Conservation (phyloP, 176 grass and related monocot species). For the Elymus sibiricus region DNA sequence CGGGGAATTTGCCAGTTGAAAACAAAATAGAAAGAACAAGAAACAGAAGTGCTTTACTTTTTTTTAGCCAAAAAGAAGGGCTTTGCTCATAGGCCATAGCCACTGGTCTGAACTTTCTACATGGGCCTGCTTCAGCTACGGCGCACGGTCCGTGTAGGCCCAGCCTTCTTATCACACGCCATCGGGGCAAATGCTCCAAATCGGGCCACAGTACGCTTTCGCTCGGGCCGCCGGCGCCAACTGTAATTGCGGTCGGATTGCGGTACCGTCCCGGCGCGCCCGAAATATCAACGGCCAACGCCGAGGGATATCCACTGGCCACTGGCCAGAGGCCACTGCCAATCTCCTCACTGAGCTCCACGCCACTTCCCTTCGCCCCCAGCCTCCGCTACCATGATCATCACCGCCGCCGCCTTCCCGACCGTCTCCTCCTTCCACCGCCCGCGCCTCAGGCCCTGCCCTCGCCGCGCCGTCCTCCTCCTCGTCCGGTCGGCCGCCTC, state of each 20-base stretch:
- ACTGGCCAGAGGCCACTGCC: neutral
- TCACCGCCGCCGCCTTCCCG: slow-evolving; percentile 18
- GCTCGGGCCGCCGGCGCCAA: neutral
- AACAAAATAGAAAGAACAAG: too few relatives aligned
- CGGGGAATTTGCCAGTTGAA: too few relatives aligned
- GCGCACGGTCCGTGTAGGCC: too few relatives aligned
- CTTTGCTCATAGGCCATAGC: too few relatives aligned
- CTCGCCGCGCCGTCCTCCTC: neutral
- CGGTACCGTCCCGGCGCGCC: neutral
- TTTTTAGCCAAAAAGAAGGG: too few relatives aligned
- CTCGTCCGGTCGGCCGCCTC: neutral
- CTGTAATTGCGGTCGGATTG: neutral
- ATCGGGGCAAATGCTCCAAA: too few relatives aligned
- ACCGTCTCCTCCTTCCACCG: slow-evolving; percentile 35
- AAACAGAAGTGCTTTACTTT: too few relatives aligned
- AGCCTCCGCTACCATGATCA: slow-evolving; percentile 17
- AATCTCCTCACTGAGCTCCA: neutral
- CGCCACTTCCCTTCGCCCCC: slow-evolving; percentile 8
- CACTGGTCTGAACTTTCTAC: too few relatives aligned
- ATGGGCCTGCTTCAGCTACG: too few relatives aligned
- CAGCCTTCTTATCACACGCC: too few relatives aligned
- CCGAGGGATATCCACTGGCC: slow-evolving; percentile 35
- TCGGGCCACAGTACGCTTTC: neutral
- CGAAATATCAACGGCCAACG: slow-evolving; percentile 27
- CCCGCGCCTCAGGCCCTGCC: slow-evolving; percentile 24